These are phyloP conservation scores for Agrostemma githago DNA, from an alignment of 148 eudicot genomes.

Conservation along the genomic window DNA sequence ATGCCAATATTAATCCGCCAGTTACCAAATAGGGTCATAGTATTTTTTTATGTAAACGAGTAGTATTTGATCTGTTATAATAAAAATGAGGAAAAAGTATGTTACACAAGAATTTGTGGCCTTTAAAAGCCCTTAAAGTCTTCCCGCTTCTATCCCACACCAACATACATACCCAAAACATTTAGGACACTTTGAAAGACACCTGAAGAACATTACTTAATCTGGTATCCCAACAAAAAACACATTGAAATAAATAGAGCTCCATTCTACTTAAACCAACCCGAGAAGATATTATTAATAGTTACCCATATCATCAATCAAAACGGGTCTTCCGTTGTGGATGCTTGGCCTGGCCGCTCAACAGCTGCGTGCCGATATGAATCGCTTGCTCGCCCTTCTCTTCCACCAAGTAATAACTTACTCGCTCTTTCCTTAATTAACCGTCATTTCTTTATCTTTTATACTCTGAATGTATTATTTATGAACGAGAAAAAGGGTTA, in stretches of 20 bases:
- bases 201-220: slow-evolving; percentile 6
- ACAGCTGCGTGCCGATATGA: slow-evolving; percentile 82
- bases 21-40: no score
- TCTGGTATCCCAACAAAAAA: neutral
- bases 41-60: no score
- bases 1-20: no score
- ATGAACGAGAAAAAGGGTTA: neutral
- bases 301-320: slow-evolving; percentile 30
- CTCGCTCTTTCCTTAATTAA: no score
- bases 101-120: no score
- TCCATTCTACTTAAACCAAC: neutral
- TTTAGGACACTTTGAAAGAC: slow-evolving; percentile 8
- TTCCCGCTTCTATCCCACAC: slow-evolving; percentile 19
- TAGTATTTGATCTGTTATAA: no score
- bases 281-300: neutral
- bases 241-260: neutral
- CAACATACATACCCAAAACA: neutral
- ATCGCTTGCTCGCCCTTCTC: slow-evolving; percentile 72
- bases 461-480: no score
- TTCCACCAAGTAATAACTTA: slow-evolving; percentile 65
- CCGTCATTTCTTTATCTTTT: no score
- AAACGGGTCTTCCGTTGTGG: slow-evolving; percentile 97
- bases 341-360: slow-evolving; percentile 78
- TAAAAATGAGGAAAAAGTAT: no score
- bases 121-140: slow-evolving; percentile 19